phyloP scores from a whole-genome alignment of 2,329 filamentous ascomycete genomes.

The Triangularia setosa region DNA sequence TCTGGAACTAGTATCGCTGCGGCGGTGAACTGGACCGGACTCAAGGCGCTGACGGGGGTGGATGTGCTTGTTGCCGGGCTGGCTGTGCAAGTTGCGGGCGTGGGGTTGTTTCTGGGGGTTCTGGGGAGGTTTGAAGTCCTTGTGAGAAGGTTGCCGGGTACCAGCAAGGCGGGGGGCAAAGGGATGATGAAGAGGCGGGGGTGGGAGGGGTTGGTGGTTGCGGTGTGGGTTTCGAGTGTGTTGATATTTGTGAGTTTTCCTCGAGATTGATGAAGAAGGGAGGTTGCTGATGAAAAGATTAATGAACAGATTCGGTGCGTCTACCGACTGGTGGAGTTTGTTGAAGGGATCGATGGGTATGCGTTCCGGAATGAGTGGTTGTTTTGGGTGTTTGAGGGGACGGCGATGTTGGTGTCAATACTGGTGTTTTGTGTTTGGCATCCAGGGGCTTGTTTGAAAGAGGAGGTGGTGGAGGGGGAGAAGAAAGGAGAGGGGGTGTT shows the following conservation, averaged over 20 bases:
- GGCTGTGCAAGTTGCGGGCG: slow-evolving; percentile 38
- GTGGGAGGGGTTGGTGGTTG: slow-evolving; percentile 38
- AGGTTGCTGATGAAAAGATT: background rate
- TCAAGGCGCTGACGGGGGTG: slow-evolving; percentile 35
- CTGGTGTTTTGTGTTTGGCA: slow-evolving; percentile 18
- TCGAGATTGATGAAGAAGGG: background rate
- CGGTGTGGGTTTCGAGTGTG: slow-evolving; percentile 42
- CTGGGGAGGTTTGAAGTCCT: slow-evolving; percentile 34
- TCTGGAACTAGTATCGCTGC: slow-evolving; percentile 42
- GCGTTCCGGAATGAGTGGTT: slow-evolving; percentile 21
- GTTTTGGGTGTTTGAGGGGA: slow-evolving; percentile 22
- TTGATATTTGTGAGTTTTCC: slow-evolving; percentile 41
- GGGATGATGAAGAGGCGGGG: slow-evolving; percentile 25
- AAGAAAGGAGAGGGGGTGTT: background rate
- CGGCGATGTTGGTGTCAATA: slow-evolving; percentile 18
- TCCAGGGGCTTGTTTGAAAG: slow-evolving; percentile 7
- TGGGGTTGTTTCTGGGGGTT: slow-evolving; percentile 39
- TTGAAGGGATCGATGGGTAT: slow-evolving; percentile 20
- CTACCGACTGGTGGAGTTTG: slow-evolving; percentile 21
- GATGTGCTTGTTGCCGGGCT: slow-evolving; percentile 42
- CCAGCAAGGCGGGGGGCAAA: slow-evolving; percentile 15
- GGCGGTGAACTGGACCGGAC: slow-evolving; percentile 40
- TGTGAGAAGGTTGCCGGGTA: slow-evolving; percentile 10
- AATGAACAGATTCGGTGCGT: slow-evolving; percentile 19
- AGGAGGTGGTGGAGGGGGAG: background rate